These are phyloP conservation scores for Aspergillus japonicus DNA, from an alignment of 2,329 filamentous ascomycete genomes.

Conservation along the genomic window DNA sequence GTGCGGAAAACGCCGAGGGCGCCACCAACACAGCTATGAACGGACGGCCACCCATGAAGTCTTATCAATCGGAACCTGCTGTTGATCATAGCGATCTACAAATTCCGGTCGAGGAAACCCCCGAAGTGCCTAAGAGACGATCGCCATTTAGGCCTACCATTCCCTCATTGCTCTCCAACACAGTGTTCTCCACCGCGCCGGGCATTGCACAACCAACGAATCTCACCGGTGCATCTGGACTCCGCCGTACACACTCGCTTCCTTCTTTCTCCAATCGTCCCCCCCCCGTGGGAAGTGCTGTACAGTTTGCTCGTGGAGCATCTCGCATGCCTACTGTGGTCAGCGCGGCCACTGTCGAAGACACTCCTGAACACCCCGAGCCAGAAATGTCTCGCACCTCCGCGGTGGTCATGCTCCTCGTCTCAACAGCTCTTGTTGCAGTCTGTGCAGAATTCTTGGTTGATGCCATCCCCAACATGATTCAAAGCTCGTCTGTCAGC, in stretches of 20 bases:
- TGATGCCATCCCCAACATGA: conserved; percentile 68
- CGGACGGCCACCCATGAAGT: conserved; percentile 16
- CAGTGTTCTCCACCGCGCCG: conserved; percentile 31
- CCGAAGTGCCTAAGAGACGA: conserved; percentile 24
- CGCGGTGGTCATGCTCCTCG: conserved; percentile 55
- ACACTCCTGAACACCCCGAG: conserved; percentile 18
- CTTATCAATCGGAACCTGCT: conserved; percentile 13
- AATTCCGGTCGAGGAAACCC: conserved; percentile 5
- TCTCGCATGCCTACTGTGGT: conserved; percentile 25
- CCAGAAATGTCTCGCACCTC: conserved; percentile 56
- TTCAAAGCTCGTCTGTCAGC: conserved; percentile 59
- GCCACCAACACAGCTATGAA: neutral
- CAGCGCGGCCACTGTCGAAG: conserved; percentile 15
- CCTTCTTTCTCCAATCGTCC: conserved; percentile 27
- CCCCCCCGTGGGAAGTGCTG: conserved; percentile 32
- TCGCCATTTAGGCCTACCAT: conserved; percentile 32
- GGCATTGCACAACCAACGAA: conserved; percentile 14
- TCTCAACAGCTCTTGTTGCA: conserved; percentile 59
- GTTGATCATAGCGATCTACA: neutral
- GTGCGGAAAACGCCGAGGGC: conserved; percentile 14
- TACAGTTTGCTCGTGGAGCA: conserved; percentile 35
- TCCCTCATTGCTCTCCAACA: conserved; percentile 35
- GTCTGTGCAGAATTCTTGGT: conserved; percentile 71
- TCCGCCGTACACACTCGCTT: conserved; percentile 35
- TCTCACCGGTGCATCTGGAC: conserved; percentile 17